Base-by-base conservation (phyloP, 257 asterid genomes). In the Gardenia jasminoides region DNA sequence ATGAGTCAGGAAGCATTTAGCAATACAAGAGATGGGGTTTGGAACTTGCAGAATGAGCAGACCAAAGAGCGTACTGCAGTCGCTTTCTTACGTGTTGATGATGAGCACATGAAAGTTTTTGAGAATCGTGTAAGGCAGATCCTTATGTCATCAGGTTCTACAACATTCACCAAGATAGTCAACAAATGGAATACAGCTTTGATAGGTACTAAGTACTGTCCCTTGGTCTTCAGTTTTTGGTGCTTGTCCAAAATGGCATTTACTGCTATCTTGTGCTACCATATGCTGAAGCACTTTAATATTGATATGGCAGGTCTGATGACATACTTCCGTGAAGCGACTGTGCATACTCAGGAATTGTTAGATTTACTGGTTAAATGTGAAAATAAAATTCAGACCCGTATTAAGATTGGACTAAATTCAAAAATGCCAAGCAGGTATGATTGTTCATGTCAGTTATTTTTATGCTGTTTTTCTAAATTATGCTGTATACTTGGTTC, bases 101-200 rank as follows among this genome's bases (percentile, higher is more conserved):
- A 93, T 80, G 99, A 96, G 85, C 99, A 96, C 84, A 96, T 96
- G 99, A 96, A 96, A 87, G 96, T 96, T 76, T 96, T 96, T 54
- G 99, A 96, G 89, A 96, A 93, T 85, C 92, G 99, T 50, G 97
- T 89, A 4, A 89, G 98, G 83, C 99, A 96, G 91, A 92, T 96
- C 80, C 99, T 96, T 66, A 96, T 96, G 99, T 96, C 99, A 69
- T 96, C 99, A 22, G 99, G 99, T 76, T 96, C 99, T 13, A 96
- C 99, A 52, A 96, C 99, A 47, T 93, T 96, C 88, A 96, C 99
- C 10, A 96, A 96, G 91, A 96, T 96, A 47, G 99, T 96, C 82
- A 96, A 96, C 95, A 96, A 96, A 79, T 96, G 99, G 99, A 96
- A 96, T 86, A 96, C 99, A 58, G 98, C 99, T 82, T 91, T 96